Evolutionary conservation across 768 basidiomycete genomes (phyloP).

Genomic region (Suillus paluster): DNA sequence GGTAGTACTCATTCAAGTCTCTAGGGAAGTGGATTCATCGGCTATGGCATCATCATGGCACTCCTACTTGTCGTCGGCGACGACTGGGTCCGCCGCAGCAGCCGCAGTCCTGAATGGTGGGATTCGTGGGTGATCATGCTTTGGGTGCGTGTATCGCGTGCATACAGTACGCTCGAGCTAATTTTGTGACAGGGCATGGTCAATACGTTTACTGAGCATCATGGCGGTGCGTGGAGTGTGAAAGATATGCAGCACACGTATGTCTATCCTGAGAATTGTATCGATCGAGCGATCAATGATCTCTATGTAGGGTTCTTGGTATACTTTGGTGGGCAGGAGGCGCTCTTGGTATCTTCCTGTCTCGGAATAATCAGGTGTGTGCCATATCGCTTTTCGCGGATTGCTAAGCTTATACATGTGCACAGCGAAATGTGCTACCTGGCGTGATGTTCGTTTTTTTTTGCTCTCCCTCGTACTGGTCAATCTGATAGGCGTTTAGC

Average conservation of each 20-base stretch:
- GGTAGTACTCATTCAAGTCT: constrained; percentile 7
- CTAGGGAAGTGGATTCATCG: constrained; percentile 86
- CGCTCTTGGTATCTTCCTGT: constrained; percentile 81
- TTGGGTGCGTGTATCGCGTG: constrained; percentile 47
- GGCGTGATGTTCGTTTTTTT: constrained; percentile 64
- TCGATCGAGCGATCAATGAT: constrained; percentile 8
- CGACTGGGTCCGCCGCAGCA: constrained; percentile 71
- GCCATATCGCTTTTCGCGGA: not conserved
- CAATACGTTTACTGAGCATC: constrained; percentile 94
- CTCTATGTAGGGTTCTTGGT: constrained; percentile 53
- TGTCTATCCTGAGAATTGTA: constrained; percentile 31
- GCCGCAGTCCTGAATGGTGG: constrained; percentile 83
- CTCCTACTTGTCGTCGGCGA: constrained; percentile 80
- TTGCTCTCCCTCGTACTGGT: not conserved
- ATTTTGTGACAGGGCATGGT: constrained; percentile 45
- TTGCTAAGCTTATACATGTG: constrained; percentile 4
- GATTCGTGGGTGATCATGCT: constrained; percentile 70
- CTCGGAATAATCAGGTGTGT: constrained; percentile 74
- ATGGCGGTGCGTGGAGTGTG: constrained; percentile 77
- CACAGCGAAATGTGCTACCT: constrained; percentile 79
- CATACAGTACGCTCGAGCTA: not conserved
- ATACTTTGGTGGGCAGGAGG: constrained; percentile 87
- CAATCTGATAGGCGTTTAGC: constrained; percentile 39
- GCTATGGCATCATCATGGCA: constrained; percentile 81
- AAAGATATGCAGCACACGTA: constrained; percentile 97